Evolutionary conservation across 805 yeast genomes (phyloP).

Genomic region (Kregervanrija delftensis): DNA sequence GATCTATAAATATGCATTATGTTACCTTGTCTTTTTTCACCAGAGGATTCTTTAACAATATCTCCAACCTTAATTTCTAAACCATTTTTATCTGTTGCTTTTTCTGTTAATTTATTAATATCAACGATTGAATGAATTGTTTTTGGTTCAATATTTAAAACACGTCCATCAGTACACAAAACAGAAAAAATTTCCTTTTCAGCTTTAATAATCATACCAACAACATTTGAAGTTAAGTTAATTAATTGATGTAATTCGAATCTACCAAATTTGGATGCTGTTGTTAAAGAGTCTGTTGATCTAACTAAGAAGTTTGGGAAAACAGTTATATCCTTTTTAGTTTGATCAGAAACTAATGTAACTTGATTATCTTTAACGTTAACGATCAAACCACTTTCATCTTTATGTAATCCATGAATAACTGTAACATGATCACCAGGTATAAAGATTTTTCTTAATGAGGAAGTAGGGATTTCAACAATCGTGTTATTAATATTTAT

Average conservation of each 20-base stretch:
- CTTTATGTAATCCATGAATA: conserved; percentile 82
- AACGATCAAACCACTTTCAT: conserved; percentile 93
- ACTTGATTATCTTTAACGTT: conserved; percentile 78
- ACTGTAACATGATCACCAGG: conserved; percentile 96
- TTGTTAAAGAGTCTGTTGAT: conserved; percentile 77
- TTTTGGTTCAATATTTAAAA: conserved; percentile 63
- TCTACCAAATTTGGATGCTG: conserved; percentile 63
- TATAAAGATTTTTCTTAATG: conserved; percentile 76
- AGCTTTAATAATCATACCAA: conserved; percentile 84
- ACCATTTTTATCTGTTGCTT: conserved; percentile 83
- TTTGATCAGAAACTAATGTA: conserved; percentile 82
- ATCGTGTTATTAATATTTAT: conserved; percentile 43
- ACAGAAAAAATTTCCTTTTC: conserved; percentile 83
- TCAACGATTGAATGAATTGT: conserved; percentile 76
- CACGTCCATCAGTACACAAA: conserved; percentile 74
- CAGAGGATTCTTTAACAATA: conserved; percentile 76
- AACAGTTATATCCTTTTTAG: conserved; percentile 82
- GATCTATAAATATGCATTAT: conserved; percentile 83
- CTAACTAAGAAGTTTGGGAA: conserved; percentile 86
- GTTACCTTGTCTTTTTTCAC: conserved; percentile 83
- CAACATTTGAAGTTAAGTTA: conserved; percentile 75
- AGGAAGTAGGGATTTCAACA: conserved; percentile 75
- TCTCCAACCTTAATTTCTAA: conserved; percentile 85
- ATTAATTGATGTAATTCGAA: conserved; percentile 88
- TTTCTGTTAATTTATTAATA: conserved; percentile 58